A percentile compares a stretch with the other conserved stretches of the same genome.
phyloP scores from a whole-genome alignment of 345 rosid species.

The Euphorbia peplus region DNA sequence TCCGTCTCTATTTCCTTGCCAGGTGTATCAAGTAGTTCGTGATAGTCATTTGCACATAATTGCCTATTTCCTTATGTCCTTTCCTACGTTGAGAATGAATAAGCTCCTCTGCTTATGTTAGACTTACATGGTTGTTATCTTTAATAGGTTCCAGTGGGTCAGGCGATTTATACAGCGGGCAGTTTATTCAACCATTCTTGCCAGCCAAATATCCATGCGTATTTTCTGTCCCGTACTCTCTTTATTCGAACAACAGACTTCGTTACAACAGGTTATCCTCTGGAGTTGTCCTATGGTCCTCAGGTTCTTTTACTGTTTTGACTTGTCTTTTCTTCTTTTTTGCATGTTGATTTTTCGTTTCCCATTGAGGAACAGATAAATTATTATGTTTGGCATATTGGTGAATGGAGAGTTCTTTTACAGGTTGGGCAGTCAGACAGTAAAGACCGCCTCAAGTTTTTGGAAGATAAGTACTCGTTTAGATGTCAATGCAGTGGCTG shows the following conservation, averaged over 20 bases:
- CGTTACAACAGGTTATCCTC: slow-evolving; percentile 52
- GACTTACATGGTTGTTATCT: slow-evolving; percentile 19
- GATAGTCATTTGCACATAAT: background rate
- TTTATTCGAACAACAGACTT: slow-evolving; percentile 56
- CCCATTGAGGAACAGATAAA: background rate
- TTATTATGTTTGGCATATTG: background rate
- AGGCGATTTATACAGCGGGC: slow-evolving; percentile 64
- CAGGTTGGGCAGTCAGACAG: slow-evolving; percentile 81
- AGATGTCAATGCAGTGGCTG: slow-evolving; percentile 67
- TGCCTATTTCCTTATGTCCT: background rate
- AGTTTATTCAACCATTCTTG: slow-evolving; percentile 92
- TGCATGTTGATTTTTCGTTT: background rate
- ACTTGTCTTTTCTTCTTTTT: background rate
- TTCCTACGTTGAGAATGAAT: background rate
- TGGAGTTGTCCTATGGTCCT: slow-evolving; percentile 90
- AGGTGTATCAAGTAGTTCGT: background rate
- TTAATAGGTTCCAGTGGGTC: slow-evolving; percentile 68
- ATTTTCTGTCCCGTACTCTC: slow-evolving; percentile 76
- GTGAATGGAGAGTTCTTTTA: slow-evolving; percentile 18
- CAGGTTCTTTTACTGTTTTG: slow-evolving; percentile 40
- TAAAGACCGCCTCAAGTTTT: slow-evolving; percentile 61
- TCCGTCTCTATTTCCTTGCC: background rate
- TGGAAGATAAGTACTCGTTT: slow-evolving; percentile 71
- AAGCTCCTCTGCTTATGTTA: background rate
- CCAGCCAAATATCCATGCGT: slow-evolving; percentile 79